Evolutionary conservation across 805 yeast genomes (phyloP).

Genomic region (Barnettozyma pratensis): DNA sequence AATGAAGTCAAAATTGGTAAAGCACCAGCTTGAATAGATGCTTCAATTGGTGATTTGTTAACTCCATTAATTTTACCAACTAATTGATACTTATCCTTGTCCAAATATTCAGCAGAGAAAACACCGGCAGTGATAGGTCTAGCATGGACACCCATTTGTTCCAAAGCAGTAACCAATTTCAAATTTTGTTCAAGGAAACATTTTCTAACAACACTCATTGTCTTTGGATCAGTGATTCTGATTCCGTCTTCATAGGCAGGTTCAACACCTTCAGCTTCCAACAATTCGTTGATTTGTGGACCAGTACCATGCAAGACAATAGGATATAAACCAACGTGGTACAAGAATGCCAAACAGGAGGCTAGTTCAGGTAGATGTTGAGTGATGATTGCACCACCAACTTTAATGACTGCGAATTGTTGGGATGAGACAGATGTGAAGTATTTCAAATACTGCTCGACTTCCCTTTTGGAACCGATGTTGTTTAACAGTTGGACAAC

Average conservation of each 20-base stretch:
- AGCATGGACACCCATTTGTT: slow-evolving; percentile 94
- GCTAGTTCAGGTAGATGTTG: slow-evolving; percentile 92
- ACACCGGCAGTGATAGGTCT: slow-evolving; percentile 99
- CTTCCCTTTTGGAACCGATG: slow-evolving; percentile 96
- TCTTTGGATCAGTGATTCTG: slow-evolving; percentile 87
- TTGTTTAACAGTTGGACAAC: slow-evolving; percentile 92
- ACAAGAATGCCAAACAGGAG: slow-evolving; percentile 89
- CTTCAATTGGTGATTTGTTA: slow-evolving; percentile 85
- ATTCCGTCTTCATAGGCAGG: slow-evolving; percentile 96
- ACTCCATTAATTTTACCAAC: slow-evolving; percentile 89
- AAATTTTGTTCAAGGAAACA: slow-evolving; percentile 95
- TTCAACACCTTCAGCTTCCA: slow-evolving; percentile 91
- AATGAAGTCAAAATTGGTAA: slow-evolving; percentile 93
- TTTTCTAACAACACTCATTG: slow-evolving; percentile 94
- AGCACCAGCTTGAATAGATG: slow-evolving; percentile 93
- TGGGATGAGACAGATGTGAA: slow-evolving; percentile 95
- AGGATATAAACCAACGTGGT: slow-evolving; percentile 96
- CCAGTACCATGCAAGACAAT: slow-evolving; percentile 98
- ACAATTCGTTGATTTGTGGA: slow-evolving; percentile 92
- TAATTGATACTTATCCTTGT: slow-evolving; percentile 82
- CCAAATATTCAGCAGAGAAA: slow-evolving; percentile 87
- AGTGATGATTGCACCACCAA: slow-evolving; percentile 98
- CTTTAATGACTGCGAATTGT: slow-evolving; percentile 97
- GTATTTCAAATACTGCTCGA: slow-evolving; percentile 93
- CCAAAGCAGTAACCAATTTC: slow-evolving; percentile 91